Evolutionary conservation across 176 grass and related monocot species (phyloP), one percentile per base, ranked within the genome.

Genomic region (Bolboschoenus planiculmis): DNA sequence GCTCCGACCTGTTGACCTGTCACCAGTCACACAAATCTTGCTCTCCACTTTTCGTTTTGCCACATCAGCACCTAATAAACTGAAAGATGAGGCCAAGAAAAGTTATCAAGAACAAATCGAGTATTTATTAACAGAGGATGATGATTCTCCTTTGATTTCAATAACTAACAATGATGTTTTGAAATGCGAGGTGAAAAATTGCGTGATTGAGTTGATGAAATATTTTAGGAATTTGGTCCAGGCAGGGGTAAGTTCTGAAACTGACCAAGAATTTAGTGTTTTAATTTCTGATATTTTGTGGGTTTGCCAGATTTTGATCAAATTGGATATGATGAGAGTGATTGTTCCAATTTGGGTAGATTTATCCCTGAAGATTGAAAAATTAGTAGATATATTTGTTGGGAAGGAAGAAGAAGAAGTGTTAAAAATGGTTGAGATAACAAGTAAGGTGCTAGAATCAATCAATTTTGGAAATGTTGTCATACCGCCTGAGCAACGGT

Each of bases 81-180:
- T 83, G 0, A 83, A 83, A 79, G 65, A 34, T 18, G 96, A 95
- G 83, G 78, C 93, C 79, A 99, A 93, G 71, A 82, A 90, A 18
- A 87, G 90, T 16, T 89, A 86, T 48, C 96, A 99, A 83, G 90
- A 98, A 42, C 90, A 95, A 91, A 76, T 95, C 1, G 96, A 95
- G 84, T 98, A 98, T 72, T 88, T 98, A 90, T 91, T 98, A 67
- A 98, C 90, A 3, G 96, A 98, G 39, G 96, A 98, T 83, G 96
- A 98, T 64, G 96, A 98, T 80, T 83, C 84, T 1, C 92, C 92
- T 10, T 7, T 98, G 76, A 54, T 93, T 70, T 83, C 59, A n/a
- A 76, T 87, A 61, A 27, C n/a, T 10, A 88, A 88, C 58, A 79
- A 85, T 44, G 84, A 90, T 37, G 7, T 8, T 46, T 78, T 93